These are phyloP conservation scores for Colletotrichum camelliae DNA, from an alignment of 2,329 filamentous ascomycete genomes.

Conservation along the genomic window DNA sequence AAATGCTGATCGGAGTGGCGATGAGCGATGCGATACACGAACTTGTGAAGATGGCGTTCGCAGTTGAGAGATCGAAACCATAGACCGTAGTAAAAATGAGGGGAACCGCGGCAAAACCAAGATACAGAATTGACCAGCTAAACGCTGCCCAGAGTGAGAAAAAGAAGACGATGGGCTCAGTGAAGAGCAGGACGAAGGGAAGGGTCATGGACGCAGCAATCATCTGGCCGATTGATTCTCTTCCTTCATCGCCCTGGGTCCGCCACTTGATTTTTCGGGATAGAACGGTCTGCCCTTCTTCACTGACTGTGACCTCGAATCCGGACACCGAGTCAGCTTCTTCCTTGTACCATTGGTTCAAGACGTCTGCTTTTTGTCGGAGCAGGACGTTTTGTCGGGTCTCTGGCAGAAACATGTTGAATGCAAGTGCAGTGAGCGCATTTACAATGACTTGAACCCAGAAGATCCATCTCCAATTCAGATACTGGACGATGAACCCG, in stretches of 20 bases:
- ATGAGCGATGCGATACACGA: slow-evolving; percentile 41
- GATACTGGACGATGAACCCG: not conserved
- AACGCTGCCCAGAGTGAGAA: slow-evolving; percentile 53
- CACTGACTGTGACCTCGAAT: not conserved
- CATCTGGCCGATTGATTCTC: slow-evolving; percentile 70
- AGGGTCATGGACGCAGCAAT: slow-evolving; percentile 76
- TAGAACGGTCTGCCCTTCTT: not conserved
- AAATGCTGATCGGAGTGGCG: slow-evolving; percentile 72
- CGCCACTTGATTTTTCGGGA: slow-evolving; percentile 73
- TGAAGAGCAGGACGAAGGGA: slow-evolving; percentile 73
- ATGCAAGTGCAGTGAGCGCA: slow-evolving; percentile 59
- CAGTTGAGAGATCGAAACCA: slow-evolving; percentile 50
- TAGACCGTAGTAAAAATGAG: slow-evolving; percentile 52
- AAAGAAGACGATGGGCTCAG: slow-evolving; percentile 68
- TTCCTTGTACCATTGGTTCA: slow-evolving; percentile 81
- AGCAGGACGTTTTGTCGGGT: slow-evolving; percentile 82
- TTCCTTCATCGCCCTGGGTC: slow-evolving; percentile 77
- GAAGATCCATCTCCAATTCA: slow-evolving; percentile 33
- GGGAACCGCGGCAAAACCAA: slow-evolving; percentile 56
- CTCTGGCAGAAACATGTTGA: slow-evolving; percentile 77
- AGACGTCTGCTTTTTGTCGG: slow-evolving; percentile 70
- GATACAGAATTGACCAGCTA: slow-evolving; percentile 57
- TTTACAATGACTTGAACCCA: slow-evolving; percentile 71
- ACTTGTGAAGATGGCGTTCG: not conserved
- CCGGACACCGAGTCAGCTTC: slow-evolving; percentile 56